Percentiles rank a stretch among this genome's conserved stretches.
These are phyloP conservation scores for Suhomyces yuchorum DNA, from an alignment of 1,139 yeast genomes.

Conservation along the genomic window DNA sequence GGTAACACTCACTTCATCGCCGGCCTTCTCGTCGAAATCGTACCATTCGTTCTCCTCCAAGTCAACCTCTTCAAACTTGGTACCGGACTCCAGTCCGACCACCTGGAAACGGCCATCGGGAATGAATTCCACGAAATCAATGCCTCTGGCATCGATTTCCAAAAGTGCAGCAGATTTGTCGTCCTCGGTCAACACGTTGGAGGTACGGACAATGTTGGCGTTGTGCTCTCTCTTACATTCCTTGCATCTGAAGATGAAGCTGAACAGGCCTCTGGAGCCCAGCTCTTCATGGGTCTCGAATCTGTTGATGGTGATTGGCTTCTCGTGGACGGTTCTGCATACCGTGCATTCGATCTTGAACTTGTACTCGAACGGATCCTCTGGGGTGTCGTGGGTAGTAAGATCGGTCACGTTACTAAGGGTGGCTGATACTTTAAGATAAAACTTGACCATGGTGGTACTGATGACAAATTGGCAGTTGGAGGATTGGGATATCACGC, in stretches of 20 bases:
- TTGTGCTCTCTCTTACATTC: conserved; percentile 55
- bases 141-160: conserved; percentile 83
- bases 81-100: conserved; percentile 51
- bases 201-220: conserved; percentile 41
- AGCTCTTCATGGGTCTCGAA: conserved; percentile 61
- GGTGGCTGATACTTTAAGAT: conserved; percentile 59
- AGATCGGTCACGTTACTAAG: conserved; percentile 64
- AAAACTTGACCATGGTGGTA: conserved; percentile 39
- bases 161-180: conserved; percentile 49
- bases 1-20: conserved; percentile 77
- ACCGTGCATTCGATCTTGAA: conserved; percentile 74
- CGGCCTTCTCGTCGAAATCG: conserved; percentile 88
- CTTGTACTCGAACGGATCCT: conserved; percentile 69
- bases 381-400: conserved; percentile 62
- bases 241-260: conserved; percentile 77
- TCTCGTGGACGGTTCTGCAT: conserved; percentile 78
- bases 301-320: conserved; percentile 70
- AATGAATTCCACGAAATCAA: conserved; percentile 68
- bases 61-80: conserved; percentile 66
- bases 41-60: conserved; percentile 87
- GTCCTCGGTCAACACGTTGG: conserved; percentile 29
- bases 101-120: conserved; percentile 73
- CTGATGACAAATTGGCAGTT: neutral
- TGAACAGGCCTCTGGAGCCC: conserved; percentile 83
- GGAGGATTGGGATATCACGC: neutral